Percentiles rank a stretch among this genome's conserved stretches.
Conservation (phyloP, 129 eudicot species). For the Deinandra increscens region DNA sequence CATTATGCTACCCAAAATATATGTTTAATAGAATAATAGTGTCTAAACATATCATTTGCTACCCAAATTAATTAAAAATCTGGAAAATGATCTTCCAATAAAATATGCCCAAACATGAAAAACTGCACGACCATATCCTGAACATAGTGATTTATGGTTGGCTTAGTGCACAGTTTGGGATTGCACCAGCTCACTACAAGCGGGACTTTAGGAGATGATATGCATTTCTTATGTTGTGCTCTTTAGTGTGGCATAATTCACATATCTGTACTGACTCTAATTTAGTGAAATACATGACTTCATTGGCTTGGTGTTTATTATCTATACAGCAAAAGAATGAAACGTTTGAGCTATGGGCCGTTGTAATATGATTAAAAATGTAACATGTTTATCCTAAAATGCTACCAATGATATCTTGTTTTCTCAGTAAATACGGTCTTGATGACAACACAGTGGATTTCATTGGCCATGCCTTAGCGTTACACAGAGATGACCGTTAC, state of each 20-base stretch:
- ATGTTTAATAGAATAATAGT: not conserved
- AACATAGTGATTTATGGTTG: not conserved
- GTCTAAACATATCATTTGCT: not conserved
- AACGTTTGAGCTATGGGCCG: too few relatives aligned
- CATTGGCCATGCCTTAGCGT: slow-evolving; percentile 92
- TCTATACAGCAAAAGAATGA: not conserved
- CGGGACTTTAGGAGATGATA: not conserved
- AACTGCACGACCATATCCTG: not conserved
- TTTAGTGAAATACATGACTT: not conserved
- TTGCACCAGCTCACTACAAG: slow-evolving; percentile 1
- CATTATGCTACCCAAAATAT: not conserved
- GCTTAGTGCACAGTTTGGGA: not conserved
- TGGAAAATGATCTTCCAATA: not conserved
- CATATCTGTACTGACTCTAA: not conserved
- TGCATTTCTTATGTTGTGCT: not conserved
- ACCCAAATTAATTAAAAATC: not conserved
- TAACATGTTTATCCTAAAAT: not conserved
- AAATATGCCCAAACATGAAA: not conserved
- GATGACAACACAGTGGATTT: slow-evolving; percentile 95
- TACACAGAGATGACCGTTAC: slow-evolving; percentile 93
- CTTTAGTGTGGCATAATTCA: not conserved
- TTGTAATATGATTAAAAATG: not conserved
- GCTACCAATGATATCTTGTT: not conserved
- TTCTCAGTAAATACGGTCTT: slow-evolving; percentile 81
- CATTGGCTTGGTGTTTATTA: not conserved